A percentile compares a stretch with the other conserved stretches of the same genome.
Conservation (phyloP, 371 early-diverging fungal genomes). For the Entomophthora muscae region DNA sequence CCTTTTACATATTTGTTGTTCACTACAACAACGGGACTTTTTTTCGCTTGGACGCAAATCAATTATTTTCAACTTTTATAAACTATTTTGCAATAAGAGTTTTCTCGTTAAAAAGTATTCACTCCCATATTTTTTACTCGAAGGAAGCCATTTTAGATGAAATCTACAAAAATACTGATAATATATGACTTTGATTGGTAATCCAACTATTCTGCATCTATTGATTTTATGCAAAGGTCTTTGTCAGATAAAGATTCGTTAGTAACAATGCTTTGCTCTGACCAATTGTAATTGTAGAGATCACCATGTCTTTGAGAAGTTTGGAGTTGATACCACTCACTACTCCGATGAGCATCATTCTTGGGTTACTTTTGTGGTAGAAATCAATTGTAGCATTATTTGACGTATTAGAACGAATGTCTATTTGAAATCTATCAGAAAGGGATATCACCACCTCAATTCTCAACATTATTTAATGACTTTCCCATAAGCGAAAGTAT, state of each 20-base stretch:
- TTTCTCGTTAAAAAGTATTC: no score
- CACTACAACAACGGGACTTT: no score
- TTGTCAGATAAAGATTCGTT: constrained; percentile 3
- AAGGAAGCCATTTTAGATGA: no score
- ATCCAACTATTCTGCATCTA: no score
- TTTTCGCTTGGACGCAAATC: no score
- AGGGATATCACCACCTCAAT: not conserved
- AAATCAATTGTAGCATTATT: not conserved
- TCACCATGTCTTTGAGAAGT: not conserved
- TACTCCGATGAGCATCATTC: not conserved
- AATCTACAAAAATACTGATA: not conserved
- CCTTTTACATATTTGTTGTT: no score
- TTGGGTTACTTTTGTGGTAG: not conserved
- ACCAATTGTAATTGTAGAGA: not conserved
- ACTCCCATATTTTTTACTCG: no score
- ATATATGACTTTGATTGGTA: constrained; percentile 6
- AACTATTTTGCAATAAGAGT: no score
- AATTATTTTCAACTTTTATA: no score
- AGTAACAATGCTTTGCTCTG: not conserved
- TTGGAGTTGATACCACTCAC: not conserved
- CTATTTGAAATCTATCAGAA: not conserved
- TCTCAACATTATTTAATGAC: not conserved
- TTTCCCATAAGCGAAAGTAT: not conserved
- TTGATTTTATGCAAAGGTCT: no score
- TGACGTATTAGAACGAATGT: not conserved